Evolutionary conservation across 768 basidiomycete species (phyloP).

Genomic region (Pholiota molesta): DNA sequence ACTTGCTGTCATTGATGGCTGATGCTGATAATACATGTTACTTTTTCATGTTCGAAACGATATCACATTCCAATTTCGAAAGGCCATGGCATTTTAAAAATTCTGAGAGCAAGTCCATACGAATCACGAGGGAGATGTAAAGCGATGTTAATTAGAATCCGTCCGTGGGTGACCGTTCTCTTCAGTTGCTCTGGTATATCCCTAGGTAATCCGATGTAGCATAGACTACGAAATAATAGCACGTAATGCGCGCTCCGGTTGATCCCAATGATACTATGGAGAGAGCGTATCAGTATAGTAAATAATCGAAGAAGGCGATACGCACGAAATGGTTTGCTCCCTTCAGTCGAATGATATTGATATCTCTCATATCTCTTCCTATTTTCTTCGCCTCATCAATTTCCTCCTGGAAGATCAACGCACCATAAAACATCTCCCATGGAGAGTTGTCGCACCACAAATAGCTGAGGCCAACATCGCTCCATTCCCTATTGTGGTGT

Average conservation of each 20-base stretch:
- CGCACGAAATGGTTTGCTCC: constrained; percentile 13
- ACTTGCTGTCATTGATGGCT: too few species aligned
- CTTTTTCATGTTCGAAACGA: too few species aligned
- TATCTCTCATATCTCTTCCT: neutral
- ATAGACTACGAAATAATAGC: constrained; percentile 7
- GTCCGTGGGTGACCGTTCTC: neutral
- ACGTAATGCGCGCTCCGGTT: constrained; percentile 5
- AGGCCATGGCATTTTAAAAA: too few species aligned
- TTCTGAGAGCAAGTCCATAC: too few species aligned
- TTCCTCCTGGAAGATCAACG: constrained; percentile 1
- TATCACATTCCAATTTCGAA: too few species aligned
- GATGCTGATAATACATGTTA: too few species aligned
- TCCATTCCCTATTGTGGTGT: neutral
- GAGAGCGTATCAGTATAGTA: neutral
- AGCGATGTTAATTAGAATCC: neutral
- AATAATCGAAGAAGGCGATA: neutral
- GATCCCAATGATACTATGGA: constrained; percentile 11
- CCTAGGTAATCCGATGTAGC: neutral
- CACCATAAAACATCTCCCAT: constrained; percentile 8
- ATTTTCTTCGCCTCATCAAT: constrained; percentile 4
- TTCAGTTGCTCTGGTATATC: neutral
- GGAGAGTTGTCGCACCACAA: constrained; percentile 8
- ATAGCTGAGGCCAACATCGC: constrained; percentile 7
- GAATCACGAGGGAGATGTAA: too few species aligned
- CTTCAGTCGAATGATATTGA: constrained; percentile 4